phyloP scores from a whole-genome alignment of 2,329 filamentous ascomycete species.

The Cryphonectria carpinicola region DNA sequence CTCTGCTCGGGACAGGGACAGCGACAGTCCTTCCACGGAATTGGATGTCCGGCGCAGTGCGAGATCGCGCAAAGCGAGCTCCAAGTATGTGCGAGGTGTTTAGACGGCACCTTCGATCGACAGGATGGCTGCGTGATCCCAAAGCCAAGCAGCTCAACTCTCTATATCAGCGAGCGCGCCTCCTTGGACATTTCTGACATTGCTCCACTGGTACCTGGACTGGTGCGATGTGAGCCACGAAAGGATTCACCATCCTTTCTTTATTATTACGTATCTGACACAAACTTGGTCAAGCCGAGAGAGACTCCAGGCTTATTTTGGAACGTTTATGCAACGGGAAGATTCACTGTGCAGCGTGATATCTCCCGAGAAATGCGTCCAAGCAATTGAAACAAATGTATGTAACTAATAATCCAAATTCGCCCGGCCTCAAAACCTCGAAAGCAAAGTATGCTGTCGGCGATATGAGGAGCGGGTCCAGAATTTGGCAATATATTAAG shows the following conservation, averaged over 20 bases:
- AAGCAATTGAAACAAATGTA: background rate
- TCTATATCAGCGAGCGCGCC: background rate
- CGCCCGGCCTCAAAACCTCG: background rate
- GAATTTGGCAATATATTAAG: background rate
- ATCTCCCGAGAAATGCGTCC: background rate
- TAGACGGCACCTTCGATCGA: background rate
- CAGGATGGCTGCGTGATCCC: background rate
- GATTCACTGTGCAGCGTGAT: background rate
- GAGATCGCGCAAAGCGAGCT: conserved; percentile 22
- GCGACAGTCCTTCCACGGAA: background rate
- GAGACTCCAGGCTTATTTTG: background rate
- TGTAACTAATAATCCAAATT: background rate
- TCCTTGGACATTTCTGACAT: too few relatives aligned
- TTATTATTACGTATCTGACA: background rate
- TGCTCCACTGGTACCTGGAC: background rate
- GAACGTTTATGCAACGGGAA: background rate
- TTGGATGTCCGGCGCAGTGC: conserved; percentile 24
- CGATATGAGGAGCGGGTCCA: background rate
- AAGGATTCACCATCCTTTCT: background rate
- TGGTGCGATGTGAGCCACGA: background rate
- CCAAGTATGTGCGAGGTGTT: conserved; percentile 3
- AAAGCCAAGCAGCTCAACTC: background rate
- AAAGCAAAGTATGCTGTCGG: background rate
- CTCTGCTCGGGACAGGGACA: background rate
- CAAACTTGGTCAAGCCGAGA: background rate